Percentiles rank a stretch among this genome's conserved stretches.
Conservation (phyloP, 2,329 filamentous ascomycete genomes). For the Escovopsis sp. region DNA sequence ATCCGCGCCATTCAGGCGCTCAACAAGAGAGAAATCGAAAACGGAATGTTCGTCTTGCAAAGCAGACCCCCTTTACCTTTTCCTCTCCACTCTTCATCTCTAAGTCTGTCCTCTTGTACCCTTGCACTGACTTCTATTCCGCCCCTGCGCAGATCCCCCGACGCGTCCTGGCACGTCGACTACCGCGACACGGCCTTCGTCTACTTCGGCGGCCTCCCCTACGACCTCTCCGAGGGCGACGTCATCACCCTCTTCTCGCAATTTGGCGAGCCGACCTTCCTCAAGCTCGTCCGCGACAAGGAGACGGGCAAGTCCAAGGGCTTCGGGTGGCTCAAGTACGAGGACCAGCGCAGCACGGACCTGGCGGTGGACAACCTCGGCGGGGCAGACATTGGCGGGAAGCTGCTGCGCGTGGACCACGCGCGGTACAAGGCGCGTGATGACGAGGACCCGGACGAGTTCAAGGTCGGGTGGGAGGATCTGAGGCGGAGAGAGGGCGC, state of each 20-base stretch:
- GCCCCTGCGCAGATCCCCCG: constrained; percentile 43
- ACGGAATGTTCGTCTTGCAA: constrained; percentile 51
- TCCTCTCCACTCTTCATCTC: not conserved
- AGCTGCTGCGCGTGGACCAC: constrained; percentile 78
- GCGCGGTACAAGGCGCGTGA: constrained; percentile 81
- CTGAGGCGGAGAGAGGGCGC: constrained; percentile 37
- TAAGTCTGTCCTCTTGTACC: too few relatives aligned
- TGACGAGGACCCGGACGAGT: constrained; percentile 51
- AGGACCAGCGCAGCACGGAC: constrained; percentile 92
- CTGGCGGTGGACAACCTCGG: constrained; percentile 91
- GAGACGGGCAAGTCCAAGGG: constrained; percentile 91
- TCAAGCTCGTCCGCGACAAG: constrained; percentile 86
- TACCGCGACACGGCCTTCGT: constrained; percentile 95
- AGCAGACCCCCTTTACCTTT: not conserved
- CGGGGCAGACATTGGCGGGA: constrained; percentile 67
- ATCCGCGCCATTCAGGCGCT: constrained; percentile 85
- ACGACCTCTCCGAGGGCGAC: constrained; percentile 88
- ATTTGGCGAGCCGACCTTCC: constrained; percentile 84
- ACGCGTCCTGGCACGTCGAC: constrained; percentile 92
- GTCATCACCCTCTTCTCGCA: constrained; percentile 94
- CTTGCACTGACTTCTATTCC: constrained; percentile 5
- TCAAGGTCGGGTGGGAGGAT: constrained; percentile 42
- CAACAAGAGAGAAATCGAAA: constrained; percentile 87
- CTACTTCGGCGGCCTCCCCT: constrained; percentile 88
- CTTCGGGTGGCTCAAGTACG: constrained; percentile 95